Evolutionary conservation across 2,329 filamentous ascomycete genomes (phyloP), one percentile per base, ranked within the genome.

Genomic region (Paecilomyces variotii): DNA sequence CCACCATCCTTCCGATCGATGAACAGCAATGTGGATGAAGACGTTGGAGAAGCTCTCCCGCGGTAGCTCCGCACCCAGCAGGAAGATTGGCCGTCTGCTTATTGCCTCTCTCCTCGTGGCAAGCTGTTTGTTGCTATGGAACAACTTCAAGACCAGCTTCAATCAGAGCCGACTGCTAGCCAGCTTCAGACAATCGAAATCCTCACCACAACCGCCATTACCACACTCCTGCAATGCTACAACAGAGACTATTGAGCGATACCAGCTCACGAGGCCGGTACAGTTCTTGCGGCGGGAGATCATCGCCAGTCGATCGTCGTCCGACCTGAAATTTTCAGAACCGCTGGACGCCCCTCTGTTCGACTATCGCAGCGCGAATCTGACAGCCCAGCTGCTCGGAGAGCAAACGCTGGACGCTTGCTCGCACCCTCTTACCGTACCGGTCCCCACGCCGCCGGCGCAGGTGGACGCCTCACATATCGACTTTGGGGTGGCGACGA

Each of bases 401-500:
- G 60, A 62, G 34, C 62, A 64, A 24, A 56, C 62, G 56, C 67
- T 63, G 52, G 67, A 71, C 50, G 67, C 69, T 59, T 76, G 74
- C 61, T 66, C 67, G 26, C 75, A 82, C 11, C 74, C 79, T 1
- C 69, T 86, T 19, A 65, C 72, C 0, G 66, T 86, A 5, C 65
- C 73, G 2, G 80, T 85, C 0, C 78, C 82, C 0, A 63, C 64
- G 0, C 74, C 78, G 0, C 76, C 79, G 0, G 65, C 67, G 30
- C 64, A 70, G 30, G 74, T 74, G 7, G 82, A 82, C 61, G 72
- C 76, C 0, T 72, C 74, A 3, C 77, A 84, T 56, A 76, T 85
- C 52, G 70, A 83, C 58, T 86, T 87, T 60, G 84, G 82, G 57
- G 77, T 86, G 3, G 81, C 83, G 0, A 84, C 83, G 25, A 79